phyloP scores from a whole-genome alignment of 1,284 basidiomycete species.

The Fomitopsis pinicola region DNA sequence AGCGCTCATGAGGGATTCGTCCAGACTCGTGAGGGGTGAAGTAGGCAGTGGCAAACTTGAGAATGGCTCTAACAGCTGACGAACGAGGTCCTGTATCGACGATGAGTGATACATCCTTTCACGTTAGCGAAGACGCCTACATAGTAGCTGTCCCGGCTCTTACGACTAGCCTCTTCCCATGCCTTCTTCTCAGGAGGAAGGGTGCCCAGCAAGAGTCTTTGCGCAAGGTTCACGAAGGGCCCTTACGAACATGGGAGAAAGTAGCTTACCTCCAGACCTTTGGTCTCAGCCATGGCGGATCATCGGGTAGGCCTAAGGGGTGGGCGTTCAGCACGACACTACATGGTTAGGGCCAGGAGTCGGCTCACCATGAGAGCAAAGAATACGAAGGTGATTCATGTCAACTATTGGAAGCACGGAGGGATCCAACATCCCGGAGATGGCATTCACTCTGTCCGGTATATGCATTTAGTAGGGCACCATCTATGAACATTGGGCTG shows the following conservation, averaged over 20 bases:
- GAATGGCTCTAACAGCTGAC: constrained; percentile 55
- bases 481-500: constrained; percentile 1
- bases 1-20: constrained; percentile 45
- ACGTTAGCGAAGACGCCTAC: constrained; percentile 35
- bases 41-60: constrained; percentile 42
- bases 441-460: constrained; percentile 38
- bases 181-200: constrained; percentile 51
- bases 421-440: constrained; percentile 59
- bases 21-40: constrained; percentile 37
- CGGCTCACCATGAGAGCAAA: constrained; percentile 53
- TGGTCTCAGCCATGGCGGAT: constrained; percentile 68
- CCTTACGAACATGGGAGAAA: not conserved
- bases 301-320: constrained; percentile 59
- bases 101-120: constrained; percentile 2
- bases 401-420: constrained; percentile 50
- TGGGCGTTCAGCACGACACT: constrained; percentile 4
- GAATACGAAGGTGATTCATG: constrained; percentile 43
- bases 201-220: constrained; percentile 58
- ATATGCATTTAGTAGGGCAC: constrained; percentile 3
- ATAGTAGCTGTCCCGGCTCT: constrained; percentile 68
- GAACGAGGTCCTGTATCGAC: constrained; percentile 55
- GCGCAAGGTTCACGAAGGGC: not conserved
- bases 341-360: constrained; percentile 7
- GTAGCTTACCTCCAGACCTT: constrained; percentile 65
- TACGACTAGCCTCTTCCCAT: constrained; percentile 54